Evolutionary conservation across 129 eudicot species (phyloP).

Genomic region (Chrysanthemum makinoi): DNA sequence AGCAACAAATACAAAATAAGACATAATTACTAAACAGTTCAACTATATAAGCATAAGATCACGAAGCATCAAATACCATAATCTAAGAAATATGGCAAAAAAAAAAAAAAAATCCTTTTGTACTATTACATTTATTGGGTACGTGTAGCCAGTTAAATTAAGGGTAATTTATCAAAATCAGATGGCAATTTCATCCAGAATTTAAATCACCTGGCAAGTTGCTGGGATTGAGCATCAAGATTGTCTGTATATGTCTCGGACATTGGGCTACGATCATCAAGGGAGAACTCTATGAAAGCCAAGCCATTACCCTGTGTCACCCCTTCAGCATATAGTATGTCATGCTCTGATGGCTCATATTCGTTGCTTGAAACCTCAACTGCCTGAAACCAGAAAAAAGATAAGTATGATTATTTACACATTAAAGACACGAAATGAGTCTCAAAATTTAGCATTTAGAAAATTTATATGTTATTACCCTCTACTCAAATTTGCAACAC

Average conservation of each 20-base stretch:
- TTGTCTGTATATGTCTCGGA: conserved; percentile 80
- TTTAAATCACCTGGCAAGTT: conserved; percentile 57
- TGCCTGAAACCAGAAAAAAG: conserved; percentile 48
- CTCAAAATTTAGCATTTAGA: neutral
- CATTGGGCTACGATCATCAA: conserved; percentile 94
- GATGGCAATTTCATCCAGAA: neutral
- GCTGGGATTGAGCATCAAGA: conserved; percentile 68
- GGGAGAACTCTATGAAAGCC: conserved; percentile 93
- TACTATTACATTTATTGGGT: too few species aligned
- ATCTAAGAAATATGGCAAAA: too few species aligned
- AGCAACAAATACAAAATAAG: neutral
- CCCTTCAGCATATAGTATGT: conserved; percentile 92
- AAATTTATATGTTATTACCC: neutral
- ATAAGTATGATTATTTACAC: neutral
- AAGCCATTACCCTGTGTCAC: conserved; percentile 93
- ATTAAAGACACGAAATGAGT: neutral
- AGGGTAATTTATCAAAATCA: too few species aligned
- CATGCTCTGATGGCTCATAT: conserved; percentile 90
- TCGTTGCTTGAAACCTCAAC: conserved; percentile 96
- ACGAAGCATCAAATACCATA: neutral
- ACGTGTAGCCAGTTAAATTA: too few species aligned
- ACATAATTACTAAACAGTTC: neutral
- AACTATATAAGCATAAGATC: neutral
- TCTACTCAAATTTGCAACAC: neutral
- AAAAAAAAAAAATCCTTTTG: too few species aligned